These are phyloP conservation scores for Malassezia furfur DNA, from an alignment of 1,284 basidiomycete genomes.

Conservation along the genomic window DNA sequence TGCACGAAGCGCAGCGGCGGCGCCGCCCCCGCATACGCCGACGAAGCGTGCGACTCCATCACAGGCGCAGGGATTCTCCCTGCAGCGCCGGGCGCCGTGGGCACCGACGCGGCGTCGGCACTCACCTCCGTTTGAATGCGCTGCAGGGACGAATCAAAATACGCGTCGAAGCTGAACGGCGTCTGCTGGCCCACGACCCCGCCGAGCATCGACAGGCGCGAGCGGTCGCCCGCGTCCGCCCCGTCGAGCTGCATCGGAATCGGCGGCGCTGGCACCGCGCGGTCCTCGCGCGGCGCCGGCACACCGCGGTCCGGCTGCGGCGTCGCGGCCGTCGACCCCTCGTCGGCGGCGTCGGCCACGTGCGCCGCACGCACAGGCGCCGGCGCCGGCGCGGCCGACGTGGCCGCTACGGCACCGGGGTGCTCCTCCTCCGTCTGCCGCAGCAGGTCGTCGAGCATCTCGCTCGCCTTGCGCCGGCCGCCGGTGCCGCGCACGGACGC, in stretches of 20 bases:
- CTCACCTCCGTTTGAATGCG: constrained; percentile 8
- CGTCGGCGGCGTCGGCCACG: not conserved
- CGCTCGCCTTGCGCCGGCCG: constrained; percentile 1
- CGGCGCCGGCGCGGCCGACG: not conserved
- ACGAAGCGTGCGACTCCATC: not conserved
- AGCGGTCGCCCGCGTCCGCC: not conserved
- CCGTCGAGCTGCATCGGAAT: not conserved
- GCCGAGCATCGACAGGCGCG: constrained; percentile 16
- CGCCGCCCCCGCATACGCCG: not conserved
- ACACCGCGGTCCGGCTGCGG: not conserved
- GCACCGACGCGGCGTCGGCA: not conserved
- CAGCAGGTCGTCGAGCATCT: constrained; percentile 1
- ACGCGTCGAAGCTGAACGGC: constrained; percentile 5
- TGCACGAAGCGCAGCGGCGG: not conserved
- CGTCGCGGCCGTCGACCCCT: not conserved
- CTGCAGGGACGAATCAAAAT: constrained; percentile 16
- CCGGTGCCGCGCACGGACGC: too few species aligned
- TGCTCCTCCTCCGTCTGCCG: not conserved
- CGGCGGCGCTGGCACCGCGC: not conserved
- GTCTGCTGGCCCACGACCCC: not conserved
- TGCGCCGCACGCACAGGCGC: not conserved
- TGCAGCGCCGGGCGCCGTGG: constrained; percentile 1
- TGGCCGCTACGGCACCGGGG: not conserved
- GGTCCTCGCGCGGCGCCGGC: not conserved
- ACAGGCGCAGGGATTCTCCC: constrained; percentile 4